phyloP scores from a whole-genome alignment of 2,329 filamentous ascomycete species.

The Hypoxylon sp. region DNA sequence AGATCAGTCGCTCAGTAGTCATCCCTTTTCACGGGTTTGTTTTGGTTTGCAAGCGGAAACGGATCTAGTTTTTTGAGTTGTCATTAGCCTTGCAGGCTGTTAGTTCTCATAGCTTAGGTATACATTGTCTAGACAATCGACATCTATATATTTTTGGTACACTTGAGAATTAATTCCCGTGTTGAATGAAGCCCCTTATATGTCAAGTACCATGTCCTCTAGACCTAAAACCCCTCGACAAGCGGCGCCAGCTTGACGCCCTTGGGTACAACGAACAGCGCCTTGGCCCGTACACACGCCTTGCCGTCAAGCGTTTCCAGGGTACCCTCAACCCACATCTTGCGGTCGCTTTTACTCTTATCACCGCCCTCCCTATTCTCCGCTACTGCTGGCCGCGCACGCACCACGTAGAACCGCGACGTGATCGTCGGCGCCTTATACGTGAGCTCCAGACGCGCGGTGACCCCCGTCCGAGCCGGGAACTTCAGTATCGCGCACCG shows the following conservation, averaged over 20 bases:
- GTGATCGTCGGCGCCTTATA: conserved; percentile 72
- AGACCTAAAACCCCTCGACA: conserved; percentile 54
- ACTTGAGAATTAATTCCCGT: not conserved
- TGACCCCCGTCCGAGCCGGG: conserved; percentile 63
- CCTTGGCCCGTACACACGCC: conserved; percentile 68
- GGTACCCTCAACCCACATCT: conserved; percentile 65
- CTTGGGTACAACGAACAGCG: conserved; percentile 69
- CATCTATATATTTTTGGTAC: not conserved
- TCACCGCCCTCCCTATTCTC: conserved; percentile 45
- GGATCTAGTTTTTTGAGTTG: not conserved
- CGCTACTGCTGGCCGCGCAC: conserved; percentile 60
- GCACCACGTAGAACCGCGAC: conserved; percentile 73
- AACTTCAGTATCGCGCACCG: conserved; percentile 67
- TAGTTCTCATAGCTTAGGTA: conserved; percentile 13
- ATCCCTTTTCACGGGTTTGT: conserved; percentile 5
- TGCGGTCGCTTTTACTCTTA: conserved; percentile 55
- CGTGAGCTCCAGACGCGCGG: conserved; percentile 68
- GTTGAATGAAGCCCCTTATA: not conserved
- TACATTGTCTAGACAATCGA: not conserved
- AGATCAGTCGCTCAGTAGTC: conserved; percentile 1
- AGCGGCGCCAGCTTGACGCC: conserved; percentile 56
- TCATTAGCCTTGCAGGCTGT: not conserved
- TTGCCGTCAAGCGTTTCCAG: conserved; percentile 67
- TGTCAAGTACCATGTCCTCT: not conserved
- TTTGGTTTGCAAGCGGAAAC: not conserved